A percentile compares a stretch with the other conserved stretches of the same genome.
These are phyloP conservation scores for Chenopodium album DNA, from an alignment of 148 eudicot species.

Conservation along the genomic window DNA sequence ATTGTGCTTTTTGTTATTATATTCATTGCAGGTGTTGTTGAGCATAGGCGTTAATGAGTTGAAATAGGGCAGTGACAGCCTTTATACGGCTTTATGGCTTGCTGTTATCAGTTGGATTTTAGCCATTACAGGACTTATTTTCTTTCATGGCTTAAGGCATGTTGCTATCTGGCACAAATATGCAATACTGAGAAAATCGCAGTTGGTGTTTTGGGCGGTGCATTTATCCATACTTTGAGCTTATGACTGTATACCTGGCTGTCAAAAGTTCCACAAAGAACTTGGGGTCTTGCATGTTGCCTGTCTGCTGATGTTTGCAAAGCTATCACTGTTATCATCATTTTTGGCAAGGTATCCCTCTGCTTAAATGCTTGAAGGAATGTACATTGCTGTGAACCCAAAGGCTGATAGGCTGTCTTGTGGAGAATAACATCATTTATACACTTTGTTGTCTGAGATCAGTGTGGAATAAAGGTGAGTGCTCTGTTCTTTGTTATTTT, in stretches of 20 bases:
- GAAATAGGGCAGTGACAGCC: neutral
- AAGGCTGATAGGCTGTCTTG: neutral
- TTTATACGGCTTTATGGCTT: neutral
- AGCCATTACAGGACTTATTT: neutral
- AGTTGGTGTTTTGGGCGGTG: neutral
- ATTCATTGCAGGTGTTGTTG: neutral
- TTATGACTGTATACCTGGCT: neutral
- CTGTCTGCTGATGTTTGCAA: slow-evolving; percentile 2
- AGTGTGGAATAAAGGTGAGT: slow-evolving; percentile 4
- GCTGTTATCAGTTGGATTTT: neutral
- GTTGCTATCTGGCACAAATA: neutral
- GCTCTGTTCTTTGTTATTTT: neutral
- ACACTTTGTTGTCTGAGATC: too few relatives aligned
- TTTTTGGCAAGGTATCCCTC: neutral
- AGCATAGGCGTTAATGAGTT: neutral
- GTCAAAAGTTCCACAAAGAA: neutral
- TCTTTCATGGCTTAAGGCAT: neutral
- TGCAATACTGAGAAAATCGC: neutral
- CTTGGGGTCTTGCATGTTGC: neutral
- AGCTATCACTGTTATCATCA: neutral
- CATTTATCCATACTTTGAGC: neutral
- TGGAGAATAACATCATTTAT: neutral
- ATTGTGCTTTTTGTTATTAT: neutral
- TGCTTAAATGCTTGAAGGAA: neutral
- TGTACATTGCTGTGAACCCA: neutral